Evolutionary conservation across 2,329 filamentous ascomycete species (phyloP).

Genomic region (Stachybotrys echinatus): DNA sequence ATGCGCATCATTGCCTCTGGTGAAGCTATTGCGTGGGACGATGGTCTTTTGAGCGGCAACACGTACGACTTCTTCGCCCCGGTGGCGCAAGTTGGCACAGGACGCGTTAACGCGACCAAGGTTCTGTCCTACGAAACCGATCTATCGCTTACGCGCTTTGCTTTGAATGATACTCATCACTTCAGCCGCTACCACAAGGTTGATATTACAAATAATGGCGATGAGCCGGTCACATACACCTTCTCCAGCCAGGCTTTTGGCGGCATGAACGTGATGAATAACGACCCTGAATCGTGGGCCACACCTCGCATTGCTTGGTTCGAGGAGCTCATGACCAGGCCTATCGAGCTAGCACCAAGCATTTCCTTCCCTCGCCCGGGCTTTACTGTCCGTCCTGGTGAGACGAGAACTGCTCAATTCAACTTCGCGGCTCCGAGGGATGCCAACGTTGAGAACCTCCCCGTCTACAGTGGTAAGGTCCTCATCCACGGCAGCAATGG

Average conservation of each 20-base stretch:
- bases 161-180: slow-evolving; percentile 37
- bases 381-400: not conserved
- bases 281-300: not conserved
- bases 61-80: slow-evolving; percentile 15
- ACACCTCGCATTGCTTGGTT: not conserved
- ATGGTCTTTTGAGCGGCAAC: not conserved
- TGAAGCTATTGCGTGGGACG: slow-evolving; percentile 10
- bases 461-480: slow-evolving; percentile 6
- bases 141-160: slow-evolving; percentile 30
- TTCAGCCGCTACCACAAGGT: slow-evolving; percentile 14
- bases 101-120: slow-evolving; percentile 35
- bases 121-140: slow-evolving; percentile 28
- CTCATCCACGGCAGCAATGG: slow-evolving; percentile 3
- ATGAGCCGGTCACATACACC: slow-evolving; percentile 3
- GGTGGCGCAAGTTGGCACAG: slow-evolving; percentile 34
- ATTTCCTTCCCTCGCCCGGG: not conserved
- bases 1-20: slow-evolving; percentile 9
- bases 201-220: slow-evolving; percentile 5
- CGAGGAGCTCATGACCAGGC: slow-evolving; percentile 4
- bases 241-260: slow-evolving; percentile 3
- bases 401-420: slow-evolving; percentile 3
- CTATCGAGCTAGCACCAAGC: not conserved
- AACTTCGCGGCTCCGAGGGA: slow-evolving; percentile 3
- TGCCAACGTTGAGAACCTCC: slow-evolving; percentile 3
- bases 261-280: slow-evolving; percentile 3